A percentile compares a stretch with the other conserved stretches of the same genome.
These are phyloP conservation scores for Desmodesmus armatus DNA, from an alignment of 139 green algal species.

Conservation along the genomic window DNA sequence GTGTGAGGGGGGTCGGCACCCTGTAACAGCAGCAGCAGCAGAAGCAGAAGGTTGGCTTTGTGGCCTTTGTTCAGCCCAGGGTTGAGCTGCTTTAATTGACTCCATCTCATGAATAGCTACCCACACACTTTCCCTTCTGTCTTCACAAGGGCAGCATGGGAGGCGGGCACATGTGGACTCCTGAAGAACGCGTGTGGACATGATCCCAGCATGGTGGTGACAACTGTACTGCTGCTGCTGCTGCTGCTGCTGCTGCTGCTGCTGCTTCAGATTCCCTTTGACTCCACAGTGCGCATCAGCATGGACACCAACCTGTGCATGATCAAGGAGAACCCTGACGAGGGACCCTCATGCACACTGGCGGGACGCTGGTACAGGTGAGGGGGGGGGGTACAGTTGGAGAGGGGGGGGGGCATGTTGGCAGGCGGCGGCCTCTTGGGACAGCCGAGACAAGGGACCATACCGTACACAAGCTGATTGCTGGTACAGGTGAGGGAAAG, in stretches of 20 bases:
- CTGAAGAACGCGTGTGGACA: too few species aligned
- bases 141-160: too few species aligned
- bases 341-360: slow-evolving; percentile 75
- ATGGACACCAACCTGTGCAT: slow-evolving; percentile 97
- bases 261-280: slow-evolving; percentile 86
- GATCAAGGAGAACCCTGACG: slow-evolving; percentile 95
- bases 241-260: not conserved
- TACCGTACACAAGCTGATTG: slow-evolving; percentile 63
- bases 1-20: not conserved
- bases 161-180: too few species aligned
- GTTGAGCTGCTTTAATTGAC: too few species aligned
- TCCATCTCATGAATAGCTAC: too few species aligned
- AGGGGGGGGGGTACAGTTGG: too few species aligned
- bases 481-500: slow-evolving; percentile 42
- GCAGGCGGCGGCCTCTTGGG: too few species aligned
- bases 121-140: too few species aligned
- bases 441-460: slow-evolving; percentile 90
- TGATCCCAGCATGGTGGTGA: too few species aligned
- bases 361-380: slow-evolving; percentile 44
- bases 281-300: slow-evolving; percentile 88
- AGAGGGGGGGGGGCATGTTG: too few species aligned
- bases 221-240: not conserved
- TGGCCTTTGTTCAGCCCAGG: not conserved
- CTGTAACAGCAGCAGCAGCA: not conserved
- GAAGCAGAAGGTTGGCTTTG: not conserved